Evolutionary conservation across 2,329 filamentous ascomycete genomes (phyloP).

Genomic region (Penicillium expansum): DNA sequence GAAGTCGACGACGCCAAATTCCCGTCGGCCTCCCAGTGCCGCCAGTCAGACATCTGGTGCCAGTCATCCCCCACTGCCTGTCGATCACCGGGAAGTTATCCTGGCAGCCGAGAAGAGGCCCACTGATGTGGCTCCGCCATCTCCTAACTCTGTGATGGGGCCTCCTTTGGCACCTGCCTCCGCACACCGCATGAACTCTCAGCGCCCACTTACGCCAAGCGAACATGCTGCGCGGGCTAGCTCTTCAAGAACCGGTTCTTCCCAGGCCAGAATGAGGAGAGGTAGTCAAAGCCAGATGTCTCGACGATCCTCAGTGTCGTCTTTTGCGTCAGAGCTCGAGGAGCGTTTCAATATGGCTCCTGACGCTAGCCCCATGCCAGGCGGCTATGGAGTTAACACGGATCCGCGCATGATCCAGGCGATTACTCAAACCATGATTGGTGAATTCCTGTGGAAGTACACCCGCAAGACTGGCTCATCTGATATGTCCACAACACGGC

Average conservation of each 20-base stretch:
- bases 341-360: constrained; percentile 76
- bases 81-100: constrained; percentile 80
- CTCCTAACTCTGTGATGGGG: constrained; percentile 62
- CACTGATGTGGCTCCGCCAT: constrained; percentile 45
- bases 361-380: constrained; percentile 49
- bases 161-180: constrained; percentile 83
- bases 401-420: constrained; percentile 99
- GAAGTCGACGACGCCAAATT: constrained; percentile 35
- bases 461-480: constrained; percentile 89
- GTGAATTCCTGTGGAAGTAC: constrained; percentile 98
- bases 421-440: constrained; percentile 99
- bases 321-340: constrained; percentile 92
- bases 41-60: constrained; percentile 60
- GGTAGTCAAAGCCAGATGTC: constrained; percentile 48
- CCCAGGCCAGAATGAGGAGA: constrained; percentile 54
- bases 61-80: constrained; percentile 69
- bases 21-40: constrained; percentile 67
- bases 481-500: constrained; percentile 83
- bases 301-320: constrained; percentile 84
- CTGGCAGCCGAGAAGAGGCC: constrained; percentile 68
- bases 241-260: constrained; percentile 51
- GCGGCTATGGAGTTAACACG: constrained; percentile 67
- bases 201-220: constrained; percentile 61
- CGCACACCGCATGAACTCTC: constrained; percentile 55
- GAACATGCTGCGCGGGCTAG: constrained; percentile 47